Evolutionary conservation across 805 yeast species (phyloP), one percentile per base, ranked within the genome.

Genomic region (Starmerella vaccinii): DNA sequence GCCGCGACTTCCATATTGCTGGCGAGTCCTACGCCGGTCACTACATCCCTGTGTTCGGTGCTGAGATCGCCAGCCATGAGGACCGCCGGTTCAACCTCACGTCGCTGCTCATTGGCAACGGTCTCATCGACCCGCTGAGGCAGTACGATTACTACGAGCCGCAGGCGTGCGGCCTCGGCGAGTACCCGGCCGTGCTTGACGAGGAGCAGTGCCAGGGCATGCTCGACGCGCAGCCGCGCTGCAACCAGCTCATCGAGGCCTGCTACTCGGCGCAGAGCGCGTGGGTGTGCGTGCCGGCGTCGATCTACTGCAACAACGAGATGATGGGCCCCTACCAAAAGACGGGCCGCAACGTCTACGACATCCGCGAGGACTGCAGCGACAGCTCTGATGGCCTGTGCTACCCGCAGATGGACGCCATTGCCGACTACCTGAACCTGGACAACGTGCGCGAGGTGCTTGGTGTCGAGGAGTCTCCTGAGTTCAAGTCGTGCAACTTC

Each of bases 11-110:
- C 80, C 95, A 87, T 68, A 83, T 88, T 65, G 84, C 96, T 46
- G 97, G 97, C 60, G 96, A 88, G 68, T 84, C 95, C 10, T 88
- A 89, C 64, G 96, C 92, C 26, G 97, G 97, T 49, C 95, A 87
- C 68, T 89, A 90, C 70, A 83, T 90, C 57, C 98, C 98, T 19
- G 85, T 77, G 15, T 84, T 78, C 59, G 82, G 81, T 40, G 71
- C 75, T 42, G 80, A 76, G 62, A 76, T 78, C 51, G 55, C 70
- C 68, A 69, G 58, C 55, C 77, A 62, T 59, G 87, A n/a, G 80
- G 95, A 76, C 61, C 72, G 82, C 53, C 68, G 74, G 27, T 81
- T 83, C 66, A 77, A 87, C 65, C 73, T 88, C 60, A 71, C 84
- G 22, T 84, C 95, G 6, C 83, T 89, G 29, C 65, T 89, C 64